phyloP scores from a whole-genome alignment of 495 filamentous ascomycete species.

The Mycothermus thermophilus region DNA sequence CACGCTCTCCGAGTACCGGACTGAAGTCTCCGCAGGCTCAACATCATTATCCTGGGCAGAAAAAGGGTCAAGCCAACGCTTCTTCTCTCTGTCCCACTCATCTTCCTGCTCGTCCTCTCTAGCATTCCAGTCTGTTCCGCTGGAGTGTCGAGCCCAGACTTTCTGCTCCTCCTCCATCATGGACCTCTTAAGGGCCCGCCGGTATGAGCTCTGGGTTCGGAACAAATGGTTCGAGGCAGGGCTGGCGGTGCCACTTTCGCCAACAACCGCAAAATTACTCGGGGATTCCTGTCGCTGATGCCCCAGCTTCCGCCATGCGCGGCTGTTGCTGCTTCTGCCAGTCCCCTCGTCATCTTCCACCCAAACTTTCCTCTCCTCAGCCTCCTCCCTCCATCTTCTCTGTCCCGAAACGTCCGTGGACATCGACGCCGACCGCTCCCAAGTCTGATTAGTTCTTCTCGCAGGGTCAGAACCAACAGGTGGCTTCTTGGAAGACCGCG shows the following conservation, averaged over 20 bases:
- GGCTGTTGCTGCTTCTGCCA: too few species aligned
- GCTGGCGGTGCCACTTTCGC: conserved; percentile 30
- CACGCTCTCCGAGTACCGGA: conserved; percentile 28
- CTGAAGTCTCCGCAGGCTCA: too few species aligned
- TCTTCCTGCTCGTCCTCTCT: too few species aligned
- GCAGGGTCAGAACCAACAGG: not conserved
- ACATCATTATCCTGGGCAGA: too few species aligned
- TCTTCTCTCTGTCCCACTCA: too few species aligned
- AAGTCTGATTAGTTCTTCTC: not conserved
- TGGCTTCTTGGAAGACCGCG: not conserved
- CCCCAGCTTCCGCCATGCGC: too few species aligned
- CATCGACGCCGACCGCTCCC: not conserved
- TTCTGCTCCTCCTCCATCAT: conserved; percentile 24
- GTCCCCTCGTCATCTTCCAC: too few species aligned
- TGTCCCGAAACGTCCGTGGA: not conserved
- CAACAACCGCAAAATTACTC: conserved; percentile 10
- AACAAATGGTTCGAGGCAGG: conserved; percentile 34
- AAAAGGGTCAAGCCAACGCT: too few species aligned
- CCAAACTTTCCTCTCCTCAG: too few species aligned
- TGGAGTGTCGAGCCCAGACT: conserved; percentile 9
- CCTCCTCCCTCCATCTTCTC: too few species aligned
- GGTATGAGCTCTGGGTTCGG: conserved; percentile 42
- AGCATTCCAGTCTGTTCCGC: too few species aligned
- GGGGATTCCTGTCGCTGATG: conserved; percentile 1
- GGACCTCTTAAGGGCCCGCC: conserved; percentile 32